Evolutionary conservation across 2,329 filamentous ascomycete species (phyloP).

Genomic region (Cercospora berteroae): DNA sequence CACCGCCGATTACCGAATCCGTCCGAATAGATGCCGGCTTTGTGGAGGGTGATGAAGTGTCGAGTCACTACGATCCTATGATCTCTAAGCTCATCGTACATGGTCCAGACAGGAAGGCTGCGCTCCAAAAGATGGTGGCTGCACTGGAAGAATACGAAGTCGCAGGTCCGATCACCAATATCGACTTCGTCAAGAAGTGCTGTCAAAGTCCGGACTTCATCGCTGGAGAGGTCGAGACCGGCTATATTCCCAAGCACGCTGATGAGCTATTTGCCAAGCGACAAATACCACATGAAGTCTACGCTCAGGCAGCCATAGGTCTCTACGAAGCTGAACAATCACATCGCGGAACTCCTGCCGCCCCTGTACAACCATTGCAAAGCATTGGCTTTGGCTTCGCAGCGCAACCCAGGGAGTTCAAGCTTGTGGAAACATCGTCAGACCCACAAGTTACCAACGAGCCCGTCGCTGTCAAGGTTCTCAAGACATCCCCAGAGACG

Average conservation of each 20-base stretch:
- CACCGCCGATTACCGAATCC: slow-evolving; percentile 66
- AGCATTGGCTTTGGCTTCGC: slow-evolving; percentile 58
- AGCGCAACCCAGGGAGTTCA: slow-evolving; percentile 61
- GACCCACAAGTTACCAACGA: slow-evolving; percentile 43
- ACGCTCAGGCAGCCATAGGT: slow-evolving; percentile 82
- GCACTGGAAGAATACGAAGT: slow-evolving; percentile 89
- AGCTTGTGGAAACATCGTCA: slow-evolving; percentile 49
- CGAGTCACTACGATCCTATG: slow-evolving; percentile 96
- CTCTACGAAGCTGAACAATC: slow-evolving; percentile 52
- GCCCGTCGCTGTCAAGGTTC: slow-evolving; percentile 45
- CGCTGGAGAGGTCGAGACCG: slow-evolving; percentile 85
- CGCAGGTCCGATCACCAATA: slow-evolving; percentile 88
- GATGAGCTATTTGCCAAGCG: slow-evolving; percentile 67
- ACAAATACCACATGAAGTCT: slow-evolving; percentile 66
- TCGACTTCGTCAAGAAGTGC: slow-evolving; percentile 90
- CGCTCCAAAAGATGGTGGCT: slow-evolving; percentile 75
- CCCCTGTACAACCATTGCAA: slow-evolving; percentile 33
- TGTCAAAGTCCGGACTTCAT: slow-evolving; percentile 81
- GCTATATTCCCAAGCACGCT: slow-evolving; percentile 87
- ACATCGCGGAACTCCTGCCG: slow-evolving; percentile 37
- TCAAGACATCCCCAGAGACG: slow-evolving; percentile 50
- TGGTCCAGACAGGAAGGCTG: slow-evolving; percentile 72
- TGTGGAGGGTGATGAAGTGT: slow-evolving; percentile 84
- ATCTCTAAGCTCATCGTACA: slow-evolving; percentile 96
- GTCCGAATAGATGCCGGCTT: slow-evolving; percentile 93